Evolutionary conservation across 331 rosid genomes (phyloP), one percentile per base, ranked within the genome.

Genomic region (Spiraea crenata): DNA sequence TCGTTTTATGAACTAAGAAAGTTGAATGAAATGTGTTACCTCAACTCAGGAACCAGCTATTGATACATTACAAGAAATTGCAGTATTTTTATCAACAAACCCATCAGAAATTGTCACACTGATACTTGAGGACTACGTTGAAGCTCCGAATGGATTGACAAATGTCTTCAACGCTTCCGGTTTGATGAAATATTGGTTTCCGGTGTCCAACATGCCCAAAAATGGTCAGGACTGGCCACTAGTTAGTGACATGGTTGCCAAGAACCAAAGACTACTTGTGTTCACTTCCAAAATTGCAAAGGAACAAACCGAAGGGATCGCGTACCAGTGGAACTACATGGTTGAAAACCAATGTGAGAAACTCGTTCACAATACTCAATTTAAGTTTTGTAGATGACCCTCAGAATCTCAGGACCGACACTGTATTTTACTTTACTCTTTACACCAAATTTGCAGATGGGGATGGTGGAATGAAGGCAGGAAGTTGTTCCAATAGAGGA

Each of bases 241-340:
- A 0, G 96, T 89, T 20, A 80, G 83, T 74, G 92, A 93, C 48
- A 90, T 93, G 95, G 87, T 93, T 67, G 76, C 92, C 15, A 81
- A 89, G 55, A 91, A 81, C 83, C 93, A 87, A 65, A 85, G 97
- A 72, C 73, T 91, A 3, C 65, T 91, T 5, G 96, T 91, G 13
- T 91, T 91, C 81, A 89, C 97, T 77, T 91, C 97, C 0, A 66
- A 60, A 57, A 78, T 49, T 74, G 74, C 87, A 8, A 91, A 91
- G 72, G 96, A 91, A 76, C 78, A 83, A 77, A 72, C 77, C 15
- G 97, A 91, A 82, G 96, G 96, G 61, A 87, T 91, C 72, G 96
- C 96, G 34, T 91, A 91, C 71, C 96, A 87, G 76, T 91, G 97
- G 97, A 89, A 84, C 70, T 93, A 87, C 87, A 91, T 91, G 96